Conservation (phyloP, 257 asterid genomes). For the Forsythia viridissima region DNA sequence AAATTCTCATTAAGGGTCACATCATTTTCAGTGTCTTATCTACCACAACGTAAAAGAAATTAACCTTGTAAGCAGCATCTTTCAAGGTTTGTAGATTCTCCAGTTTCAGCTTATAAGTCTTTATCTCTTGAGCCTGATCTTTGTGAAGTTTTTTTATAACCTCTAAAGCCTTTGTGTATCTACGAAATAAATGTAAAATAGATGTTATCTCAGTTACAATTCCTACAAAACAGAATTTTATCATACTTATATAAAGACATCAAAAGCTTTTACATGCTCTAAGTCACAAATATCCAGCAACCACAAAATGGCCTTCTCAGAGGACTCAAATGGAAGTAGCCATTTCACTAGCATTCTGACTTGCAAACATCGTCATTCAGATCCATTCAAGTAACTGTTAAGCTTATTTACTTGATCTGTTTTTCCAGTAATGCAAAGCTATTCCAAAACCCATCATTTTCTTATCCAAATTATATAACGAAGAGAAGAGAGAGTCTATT, state of each 20-base stretch:
- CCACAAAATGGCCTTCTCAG: neutral
- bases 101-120: slow-evolving; percentile 81
- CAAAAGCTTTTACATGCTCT: neutral
- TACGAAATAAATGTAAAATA: slow-evolving; percentile 32
- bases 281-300: neutral
- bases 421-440: neutral
- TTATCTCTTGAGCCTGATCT: slow-evolving; percentile 95
- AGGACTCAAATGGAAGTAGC: neutral
- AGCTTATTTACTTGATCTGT: neutral
- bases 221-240: neutral
- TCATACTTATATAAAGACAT: neutral
- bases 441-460: neutral
- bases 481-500: neutral
- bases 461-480: neutral
- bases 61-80: slow-evolving; percentile 93
- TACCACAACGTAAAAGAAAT: slow-evolving; percentile 18
- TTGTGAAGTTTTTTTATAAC: slow-evolving; percentile 97
- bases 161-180: slow-evolving; percentile 98
- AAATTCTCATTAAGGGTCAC: neutral
- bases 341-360: neutral
- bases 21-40: slow-evolving; percentile 13
- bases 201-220: neutral
- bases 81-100: slow-evolving; percentile 89
- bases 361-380: neutral
- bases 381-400: neutral